Conservation (phyloP, 2,329 filamentous ascomycete species). For the Claviceps arundinis region DNA sequence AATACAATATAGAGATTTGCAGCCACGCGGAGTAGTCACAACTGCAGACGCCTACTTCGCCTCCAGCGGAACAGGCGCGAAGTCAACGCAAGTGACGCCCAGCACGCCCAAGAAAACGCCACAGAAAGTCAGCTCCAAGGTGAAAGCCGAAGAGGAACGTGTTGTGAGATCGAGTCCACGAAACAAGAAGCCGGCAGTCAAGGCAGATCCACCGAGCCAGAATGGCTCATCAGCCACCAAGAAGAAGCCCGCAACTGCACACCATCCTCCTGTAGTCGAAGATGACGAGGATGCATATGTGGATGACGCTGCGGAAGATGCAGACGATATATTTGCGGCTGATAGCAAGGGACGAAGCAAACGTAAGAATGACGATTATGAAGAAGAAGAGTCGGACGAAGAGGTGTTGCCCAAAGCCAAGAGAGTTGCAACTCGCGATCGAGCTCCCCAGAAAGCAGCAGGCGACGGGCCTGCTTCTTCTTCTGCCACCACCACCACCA, state of each 20-base stretch:
- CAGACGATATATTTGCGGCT: conserved; percentile 72
- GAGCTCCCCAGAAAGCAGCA: conserved; percentile 10
- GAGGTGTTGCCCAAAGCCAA: conserved; percentile 50
- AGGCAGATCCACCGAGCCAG: conserved; percentile 14
- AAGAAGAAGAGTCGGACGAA: conserved; percentile 62
- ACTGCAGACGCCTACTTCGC: conserved; percentile 46
- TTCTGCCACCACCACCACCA: conserved; percentile 13
- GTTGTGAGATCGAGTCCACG: conserved; percentile 42
- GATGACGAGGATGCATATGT: conserved; percentile 43
- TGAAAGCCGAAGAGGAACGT: conserved; percentile 25
- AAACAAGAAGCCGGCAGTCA: conserved; percentile 25
- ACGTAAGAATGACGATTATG: conserved; percentile 60
- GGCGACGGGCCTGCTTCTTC: conserved; percentile 20
- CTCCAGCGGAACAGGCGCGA: conserved; percentile 27
- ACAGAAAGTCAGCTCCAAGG: conserved; percentile 27
- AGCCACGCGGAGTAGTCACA: conserved; percentile 35
- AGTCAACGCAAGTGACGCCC: conserved; percentile 18
- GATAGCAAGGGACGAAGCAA: conserved; percentile 53
- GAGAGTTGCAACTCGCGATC: conserved; percentile 34
- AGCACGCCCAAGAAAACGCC: conserved; percentile 19
- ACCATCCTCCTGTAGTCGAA: conserved; percentile 27
- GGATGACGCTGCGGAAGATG: conserved; percentile 56
- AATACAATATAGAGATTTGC: conserved; percentile 20
- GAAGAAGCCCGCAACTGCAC: conserved; percentile 28
- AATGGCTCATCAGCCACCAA: conserved; percentile 21